Base-by-base conservation (phyloP, 371 early-diverging fungal genomes). In the Coemansia sp. region DNA sequence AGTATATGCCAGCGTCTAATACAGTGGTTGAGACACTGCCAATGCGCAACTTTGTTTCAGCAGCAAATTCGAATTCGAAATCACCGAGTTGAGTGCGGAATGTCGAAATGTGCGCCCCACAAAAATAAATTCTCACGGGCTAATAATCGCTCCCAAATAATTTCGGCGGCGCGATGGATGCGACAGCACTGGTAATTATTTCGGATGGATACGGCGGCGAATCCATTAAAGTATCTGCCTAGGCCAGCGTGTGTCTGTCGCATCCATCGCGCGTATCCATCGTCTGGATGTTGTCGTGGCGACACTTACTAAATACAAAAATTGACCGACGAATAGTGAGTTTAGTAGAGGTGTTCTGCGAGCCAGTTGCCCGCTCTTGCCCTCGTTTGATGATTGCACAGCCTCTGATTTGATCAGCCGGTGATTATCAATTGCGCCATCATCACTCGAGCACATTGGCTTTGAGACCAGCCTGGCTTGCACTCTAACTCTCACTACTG, bases 251-350 rank as follows among this genome's bases (percentile, higher is more conserved):
- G 8, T 46, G 18, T n/a, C 16, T 8, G 18, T 46, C 7, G n/a
- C 52, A n/a, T 33, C 16, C 18, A 18, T 6, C 6, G n/a, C 46
- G 16, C 12, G 34, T 34, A 16, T 14, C 32, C 32, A 34, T 34
- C 52, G 34, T 51, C 34, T 34, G 18, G 34, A 8, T 40, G 10
- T 9, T 33, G 18, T 32, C 46, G 24, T 36, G 31, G 57, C 36
- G 18, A 57, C 46, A 57, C 57, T 57, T 57, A 51, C 52, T 32
- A 51, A 51, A 34, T 51, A 51, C 12, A 34, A 34, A 34, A 51
- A 37, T 1, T 18, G 33, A 43, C 9, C 38, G 11, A 51, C 52
- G 52, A 51, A 51, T 11, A 31, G 32, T 34, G 12, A 34, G 32
- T 46, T 51, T 51, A 34, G 34, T 34, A 51, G 52, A 51, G 52